Conservation (phyloP, 2,329 filamentous ascomycete species). For the Ophiostoma angusticollis region DNA sequence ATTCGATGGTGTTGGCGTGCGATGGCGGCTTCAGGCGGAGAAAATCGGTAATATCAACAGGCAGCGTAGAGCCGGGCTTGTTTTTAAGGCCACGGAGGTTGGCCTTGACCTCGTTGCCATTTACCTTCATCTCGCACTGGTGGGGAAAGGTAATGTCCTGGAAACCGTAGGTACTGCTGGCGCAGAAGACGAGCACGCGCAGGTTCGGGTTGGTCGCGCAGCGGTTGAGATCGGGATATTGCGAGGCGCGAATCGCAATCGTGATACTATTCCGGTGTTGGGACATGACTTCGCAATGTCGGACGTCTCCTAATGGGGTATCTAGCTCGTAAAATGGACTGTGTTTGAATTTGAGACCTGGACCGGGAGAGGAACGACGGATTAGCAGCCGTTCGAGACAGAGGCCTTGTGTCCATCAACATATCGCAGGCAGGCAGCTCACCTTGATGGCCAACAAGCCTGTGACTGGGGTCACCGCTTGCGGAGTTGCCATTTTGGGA, state of each 20-base stretch:
- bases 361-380: not conserved
- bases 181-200: slow-evolving; percentile 74
- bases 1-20: slow-evolving; percentile 65
- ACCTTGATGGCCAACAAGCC: not conserved
- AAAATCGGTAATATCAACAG: slow-evolving; percentile 74
- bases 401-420: too few species aligned
- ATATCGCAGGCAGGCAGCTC: not conserved
- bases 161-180: slow-evolving; percentile 45
- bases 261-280: slow-evolving; percentile 37
- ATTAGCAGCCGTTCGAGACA: too few species aligned
- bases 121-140: slow-evolving; percentile 85
- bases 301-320: slow-evolving; percentile 49
- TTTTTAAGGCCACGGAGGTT: slow-evolving; percentile 93
- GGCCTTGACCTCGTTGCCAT: slow-evolving; percentile 76
- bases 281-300: slow-evolving; percentile 56
- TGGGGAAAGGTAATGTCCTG: slow-evolving; percentile 83
- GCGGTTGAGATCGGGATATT: slow-evolving; percentile 37
- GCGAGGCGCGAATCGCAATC: slow-evolving; percentile 35
- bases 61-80: slow-evolving; percentile 85
- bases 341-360: slow-evolving; percentile 39
- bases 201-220: slow-evolving; percentile 48
- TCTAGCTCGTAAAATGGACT: slow-evolving; percentile 77
- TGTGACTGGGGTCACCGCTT: too few species aligned
- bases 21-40: slow-evolving; percentile 53
- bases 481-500: too few species aligned